phyloP scores from a whole-genome alignment of 768 basidiomycete genomes.

The Phanerochaete sordida region DNA sequence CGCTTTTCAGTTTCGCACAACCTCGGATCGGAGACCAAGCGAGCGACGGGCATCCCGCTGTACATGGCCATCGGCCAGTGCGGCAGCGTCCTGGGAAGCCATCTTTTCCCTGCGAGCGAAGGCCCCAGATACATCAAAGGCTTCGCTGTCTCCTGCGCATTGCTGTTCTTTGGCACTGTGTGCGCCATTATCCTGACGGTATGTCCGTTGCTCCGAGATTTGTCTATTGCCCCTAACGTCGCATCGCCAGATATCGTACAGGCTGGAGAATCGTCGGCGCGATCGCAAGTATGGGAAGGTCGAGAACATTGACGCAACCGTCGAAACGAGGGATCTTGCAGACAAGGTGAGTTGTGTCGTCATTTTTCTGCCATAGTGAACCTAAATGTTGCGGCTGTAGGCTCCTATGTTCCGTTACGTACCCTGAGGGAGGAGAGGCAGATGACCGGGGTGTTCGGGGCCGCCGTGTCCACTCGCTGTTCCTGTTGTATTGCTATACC shows the following conservation, averaged over 20 bases:
- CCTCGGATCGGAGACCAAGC: conserved; percentile 43
- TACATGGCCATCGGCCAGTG: conserved; percentile 40
- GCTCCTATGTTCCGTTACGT: conserved; percentile 21
- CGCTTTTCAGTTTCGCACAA: conserved; percentile 29
- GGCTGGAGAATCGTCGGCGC: conserved; percentile 16
- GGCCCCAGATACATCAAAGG: conserved; percentile 34
- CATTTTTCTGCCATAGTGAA: background rate
- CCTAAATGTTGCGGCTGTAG: conserved; percentile 2
- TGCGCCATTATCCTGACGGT: conserved; percentile 18
- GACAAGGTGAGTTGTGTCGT: conserved; percentile 16
- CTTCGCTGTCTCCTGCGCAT: conserved; percentile 20
- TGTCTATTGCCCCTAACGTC: too few relatives aligned
- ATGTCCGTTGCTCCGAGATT: background rate
- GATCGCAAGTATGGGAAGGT: conserved; percentile 22
- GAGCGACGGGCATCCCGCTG: conserved; percentile 38
- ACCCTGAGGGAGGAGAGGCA: conserved; percentile 4
- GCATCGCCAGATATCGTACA: conserved; percentile 12
- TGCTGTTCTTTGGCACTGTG: conserved; percentile 18
- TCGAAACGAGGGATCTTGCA: conserved; percentile 23
- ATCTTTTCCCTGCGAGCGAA: conserved; percentile 38
- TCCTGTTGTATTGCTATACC: background rate
- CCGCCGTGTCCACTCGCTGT: background rate
- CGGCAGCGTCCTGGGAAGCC: conserved; percentile 39
- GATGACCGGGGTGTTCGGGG: background rate
- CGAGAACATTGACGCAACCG: conserved; percentile 18